Base-by-base conservation (phyloP, 2,329 filamentous ascomycete genomes). In the Botrytis fabae region DNA sequence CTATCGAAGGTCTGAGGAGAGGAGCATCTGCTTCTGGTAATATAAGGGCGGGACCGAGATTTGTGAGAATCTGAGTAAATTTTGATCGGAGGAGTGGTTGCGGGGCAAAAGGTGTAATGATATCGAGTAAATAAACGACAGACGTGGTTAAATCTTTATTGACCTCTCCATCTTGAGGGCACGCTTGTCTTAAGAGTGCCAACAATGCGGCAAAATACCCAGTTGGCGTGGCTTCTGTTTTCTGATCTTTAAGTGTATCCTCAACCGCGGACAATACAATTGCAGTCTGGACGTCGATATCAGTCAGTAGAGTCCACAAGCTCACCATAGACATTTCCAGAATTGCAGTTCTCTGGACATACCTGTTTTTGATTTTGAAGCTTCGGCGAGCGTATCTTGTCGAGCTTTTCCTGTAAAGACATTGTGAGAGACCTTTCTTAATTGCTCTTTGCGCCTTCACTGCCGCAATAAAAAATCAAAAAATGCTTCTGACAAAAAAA, bases 321-420 rank as follows among this genome's bases (percentile, higher is more conserved):
- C 25, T 4, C 64, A 46, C 18, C 38, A 57, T 51, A 69, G 61
- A 60, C 2, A 69, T 46, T 64, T 82, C n/a, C 12, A 65, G 20
- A 5, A 65, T 38, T 38, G 42, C 4, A 48, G 38, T 8, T 25
- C n/a, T 1, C 25, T 18, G 85, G 78, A 51, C 44, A 32, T 85
- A 96, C 94, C 88, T 95, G 94, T 83, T 97, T 91, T 85, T 98
- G 95, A 82, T 93, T 97, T 83, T 98, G 93, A 80, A 98, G 90
- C 84, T 97, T 97, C 73, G 96, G 96, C 81, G 93, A 96, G 84
- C 96, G 93, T 83, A 98, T 98, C 89, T 97, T 98, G 85, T 95
- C 93, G 82, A 99, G 90, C 86, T 94, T 97, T 86, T 97, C 95
- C 82, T 92, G 90, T 80, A 98, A 85, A 83, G 90, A 89, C 85